Base-by-base conservation (phyloP, 306 rosid genomes). In the Trichosanthes cucumerina region DNA sequence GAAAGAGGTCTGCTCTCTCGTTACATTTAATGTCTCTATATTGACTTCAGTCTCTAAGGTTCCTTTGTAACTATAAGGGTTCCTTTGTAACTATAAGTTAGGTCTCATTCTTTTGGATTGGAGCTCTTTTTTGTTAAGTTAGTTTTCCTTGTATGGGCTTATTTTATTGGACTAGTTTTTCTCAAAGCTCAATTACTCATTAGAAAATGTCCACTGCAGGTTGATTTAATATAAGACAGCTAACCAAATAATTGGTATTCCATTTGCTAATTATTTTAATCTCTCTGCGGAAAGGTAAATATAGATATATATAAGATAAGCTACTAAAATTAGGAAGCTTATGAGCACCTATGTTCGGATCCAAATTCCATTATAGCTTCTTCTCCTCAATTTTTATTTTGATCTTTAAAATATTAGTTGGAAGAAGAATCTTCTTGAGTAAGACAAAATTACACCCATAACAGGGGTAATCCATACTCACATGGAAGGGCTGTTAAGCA, bases 401-500 rank as follows among this genome's bases (percentile, higher is more conserved):
- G 1, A 44, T 24, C 58, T 18, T 49, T 23, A 49, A 47, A 41
- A 41, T 41, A 41, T 23, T 68, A 68, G 75, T 41, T 68, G 53
- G 75, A 68, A 68, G 53, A 21, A 65, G 26, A 43, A 44, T 71
- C 38, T 71, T 23, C 14, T 15, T 26, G 21, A 43, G n/a, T 41
- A 70, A 46, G 76, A 70, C 54, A 70, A 72, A 74, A 50, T 46
- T 53, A 39, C 49, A 60, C 49, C 33, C 10, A 74, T n/a, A 75
- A 34, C 49, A 50, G 79, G 28, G 23, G 36, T 77, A 77, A 58
- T 54, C 36, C 24, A 34, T 66, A 85, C 96, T 92, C 84, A 92
- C 97, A 84, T 74, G 39, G 84, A 77, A 53, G 53, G 87, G 80
- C 80, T 74, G 68, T 78, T 52, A 69, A 86, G 81, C 93, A 92